These are phyloP conservation scores for Mortierella polycephala DNA, from an alignment of 371 early-diverging fungal species.

Conservation along the genomic window DNA sequence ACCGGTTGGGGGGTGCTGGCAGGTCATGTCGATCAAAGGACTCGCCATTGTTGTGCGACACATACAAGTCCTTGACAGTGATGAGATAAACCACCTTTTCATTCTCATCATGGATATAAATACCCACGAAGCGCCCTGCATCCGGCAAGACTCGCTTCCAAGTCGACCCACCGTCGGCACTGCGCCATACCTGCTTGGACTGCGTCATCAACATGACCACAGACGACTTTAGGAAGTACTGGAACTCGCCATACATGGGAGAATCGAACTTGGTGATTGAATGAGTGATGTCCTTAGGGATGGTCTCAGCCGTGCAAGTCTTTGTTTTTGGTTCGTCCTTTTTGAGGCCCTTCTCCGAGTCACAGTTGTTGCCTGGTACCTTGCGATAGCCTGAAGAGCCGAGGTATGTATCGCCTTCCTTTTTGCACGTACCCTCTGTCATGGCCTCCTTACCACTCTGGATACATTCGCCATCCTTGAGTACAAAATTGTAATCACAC, in stretches of 20 bases:
- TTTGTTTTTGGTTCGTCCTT: slow-evolving; percentile 74
- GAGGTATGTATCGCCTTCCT: slow-evolving; percentile 71
- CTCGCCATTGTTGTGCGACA: slow-evolving; percentile 77
- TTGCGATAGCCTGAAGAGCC: slow-evolving; percentile 90
- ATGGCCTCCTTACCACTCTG: slow-evolving; percentile 65
- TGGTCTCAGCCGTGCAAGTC: slow-evolving; percentile 64
- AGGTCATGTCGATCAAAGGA: slow-evolving; percentile 65
- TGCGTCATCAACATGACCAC: slow-evolving; percentile 64
- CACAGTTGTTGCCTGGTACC: slow-evolving; percentile 84
- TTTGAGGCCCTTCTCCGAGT: slow-evolving; percentile 59
- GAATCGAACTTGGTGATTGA: slow-evolving; percentile 33
- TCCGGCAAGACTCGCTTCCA: slow-evolving; percentile 67
- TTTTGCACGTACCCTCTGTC: slow-evolving; percentile 65
- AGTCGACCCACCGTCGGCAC: slow-evolving; percentile 70
- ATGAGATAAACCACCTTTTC: slow-evolving; percentile 70
- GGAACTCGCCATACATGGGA: slow-evolving; percentile 14
- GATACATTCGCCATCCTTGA: slow-evolving; percentile 67
- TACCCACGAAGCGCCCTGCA: slow-evolving; percentile 43
- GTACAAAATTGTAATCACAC: slow-evolving; percentile 89
- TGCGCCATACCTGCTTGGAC: slow-evolving; percentile 71
- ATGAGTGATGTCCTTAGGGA: slow-evolving; percentile 37
- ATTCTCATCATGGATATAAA: slow-evolving; percentile 64
- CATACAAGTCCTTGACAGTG: slow-evolving; percentile 62
- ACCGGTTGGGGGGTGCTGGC: slow-evolving; percentile 72
- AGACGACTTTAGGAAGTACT: slow-evolving; percentile 40